phyloP scores from a whole-genome alignment of 2,329 filamentous ascomycete species.

The Nectriaceae sp. region DNA sequence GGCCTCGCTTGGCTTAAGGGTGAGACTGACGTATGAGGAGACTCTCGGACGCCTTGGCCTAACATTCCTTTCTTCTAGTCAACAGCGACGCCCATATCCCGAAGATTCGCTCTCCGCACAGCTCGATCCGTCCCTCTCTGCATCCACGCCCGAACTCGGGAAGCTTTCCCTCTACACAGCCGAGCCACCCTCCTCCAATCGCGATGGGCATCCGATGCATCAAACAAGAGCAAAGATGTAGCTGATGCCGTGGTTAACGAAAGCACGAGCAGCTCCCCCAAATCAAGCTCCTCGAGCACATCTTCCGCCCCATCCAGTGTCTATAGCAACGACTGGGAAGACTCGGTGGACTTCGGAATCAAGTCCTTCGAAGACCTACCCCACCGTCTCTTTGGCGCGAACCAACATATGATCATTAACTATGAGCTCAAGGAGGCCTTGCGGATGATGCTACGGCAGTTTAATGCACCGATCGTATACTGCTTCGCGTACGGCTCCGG shows the following conservation, averaged over 20 bases:
- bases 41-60: constrained; percentile 7
- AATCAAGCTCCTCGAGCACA: constrained; percentile 12
- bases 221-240: constrained; percentile 4
- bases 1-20: constrained; percentile 27
- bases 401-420: constrained; percentile 96
- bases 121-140: constrained; percentile 11
- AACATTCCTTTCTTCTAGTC: constrained; percentile 21
- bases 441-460: constrained; percentile 85
- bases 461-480: constrained; percentile 90
- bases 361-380: constrained; percentile 48
- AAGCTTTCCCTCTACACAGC: constrained; percentile 8
- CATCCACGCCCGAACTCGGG: constrained; percentile 7
- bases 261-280: constrained; percentile 6
- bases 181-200: constrained; percentile 3
- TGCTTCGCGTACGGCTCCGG: constrained; percentile 97
- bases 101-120: constrained; percentile 21
- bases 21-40: constrained; percentile 9
- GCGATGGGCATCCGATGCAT: constrained; percentile 25
- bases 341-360: constrained; percentile 43
- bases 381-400: constrained; percentile 75
- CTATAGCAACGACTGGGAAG: constrained; percentile 46
- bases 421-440: constrained; percentile 92
- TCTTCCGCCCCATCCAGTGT: constrained; percentile 34
- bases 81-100: constrained; percentile 15
- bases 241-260: constrained; percentile 6